Percentiles rank a stretch among this genome's conserved stretches.
These are phyloP conservation scores for Penicillium dipodomyicola DNA, from an alignment of 495 filamentous ascomycete genomes.

Conservation along the genomic window DNA sequence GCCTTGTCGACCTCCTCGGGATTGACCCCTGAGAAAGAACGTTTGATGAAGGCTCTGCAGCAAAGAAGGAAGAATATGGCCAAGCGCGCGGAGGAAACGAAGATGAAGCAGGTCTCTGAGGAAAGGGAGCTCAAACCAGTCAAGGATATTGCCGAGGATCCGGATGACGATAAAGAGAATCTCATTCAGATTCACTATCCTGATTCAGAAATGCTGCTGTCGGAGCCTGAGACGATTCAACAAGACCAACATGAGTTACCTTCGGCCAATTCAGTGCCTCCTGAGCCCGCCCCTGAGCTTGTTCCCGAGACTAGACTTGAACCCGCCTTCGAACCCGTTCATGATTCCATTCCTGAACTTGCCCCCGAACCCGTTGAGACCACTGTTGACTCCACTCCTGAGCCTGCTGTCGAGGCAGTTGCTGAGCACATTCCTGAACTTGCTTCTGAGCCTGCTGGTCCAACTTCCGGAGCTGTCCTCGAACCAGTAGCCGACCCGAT, in stretches of 20 bases:
- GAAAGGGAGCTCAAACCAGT: conserved; percentile 12
- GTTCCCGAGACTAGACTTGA: not conserved
- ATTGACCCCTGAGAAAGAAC: conserved; percentile 84
- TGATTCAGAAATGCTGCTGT: conserved; percentile 10
- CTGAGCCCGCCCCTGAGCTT: conserved; percentile 12
- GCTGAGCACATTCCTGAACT: conserved; percentile 5
- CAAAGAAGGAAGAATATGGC: conserved; percentile 75
- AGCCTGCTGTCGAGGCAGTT: not conserved
- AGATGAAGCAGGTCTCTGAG: conserved; percentile 27
- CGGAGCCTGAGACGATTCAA: not conserved
- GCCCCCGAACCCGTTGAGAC: not conserved
- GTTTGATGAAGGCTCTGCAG: conserved; percentile 91
- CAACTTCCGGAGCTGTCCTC: not conserved
- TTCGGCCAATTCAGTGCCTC: conserved; percentile 2
- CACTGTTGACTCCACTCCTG: not conserved
- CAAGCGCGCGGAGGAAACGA: conserved; percentile 38
- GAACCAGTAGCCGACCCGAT: not conserved
- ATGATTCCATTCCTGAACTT: not conserved
- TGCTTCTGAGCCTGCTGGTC: not conserved
- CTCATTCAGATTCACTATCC: conserved; percentile 16
- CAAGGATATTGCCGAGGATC: not conserved
- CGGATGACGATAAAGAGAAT: conserved; percentile 38
- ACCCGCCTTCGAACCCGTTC: not conserved
- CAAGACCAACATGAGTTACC: conserved; percentile 8
- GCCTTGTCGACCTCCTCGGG: conserved; percentile 51